phyloP scores from a whole-genome alignment of 1,284 basidiomycete genomes.

The Ustilago nuda region DNA sequence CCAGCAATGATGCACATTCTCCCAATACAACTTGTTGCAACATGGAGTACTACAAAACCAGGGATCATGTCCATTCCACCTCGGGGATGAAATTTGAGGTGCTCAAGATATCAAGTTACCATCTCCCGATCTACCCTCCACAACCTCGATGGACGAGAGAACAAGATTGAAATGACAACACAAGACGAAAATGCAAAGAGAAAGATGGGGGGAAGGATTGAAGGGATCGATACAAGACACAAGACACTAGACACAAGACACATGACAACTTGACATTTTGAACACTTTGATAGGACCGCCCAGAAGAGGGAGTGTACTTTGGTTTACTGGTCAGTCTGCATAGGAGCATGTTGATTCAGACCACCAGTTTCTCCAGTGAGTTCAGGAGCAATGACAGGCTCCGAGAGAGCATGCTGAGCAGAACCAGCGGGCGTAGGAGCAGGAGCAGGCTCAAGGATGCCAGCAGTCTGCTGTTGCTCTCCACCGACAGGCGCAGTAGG shows the following conservation, averaged over 20 bases:
- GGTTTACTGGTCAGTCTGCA: slow-evolving; percentile 21
- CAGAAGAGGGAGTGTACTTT: neutral
- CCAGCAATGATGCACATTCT: too few relatives aligned
- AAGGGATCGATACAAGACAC: neutral
- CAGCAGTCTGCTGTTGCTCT: slow-evolving; percentile 10
- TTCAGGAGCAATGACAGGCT: slow-evolving; percentile 15
- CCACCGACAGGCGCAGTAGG: neutral
- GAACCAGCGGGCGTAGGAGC: slow-evolving; percentile 4
- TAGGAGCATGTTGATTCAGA: slow-evolving; percentile 13
- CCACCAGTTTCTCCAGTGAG: slow-evolving; percentile 10
- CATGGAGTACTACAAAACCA: too few relatives aligned
- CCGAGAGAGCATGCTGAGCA: neutral
- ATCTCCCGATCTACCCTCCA: neutral
- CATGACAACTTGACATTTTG: too few relatives aligned
- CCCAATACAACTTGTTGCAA: too few relatives aligned
- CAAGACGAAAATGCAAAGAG: slow-evolving; percentile 1
- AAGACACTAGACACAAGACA: neutral
- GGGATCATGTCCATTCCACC: too few relatives aligned
- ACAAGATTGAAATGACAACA: slow-evolving; percentile 4
- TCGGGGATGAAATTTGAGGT: neutral
- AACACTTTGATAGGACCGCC: neutral
- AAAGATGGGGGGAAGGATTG: neutral
- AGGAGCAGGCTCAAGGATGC: slow-evolving; percentile 30
- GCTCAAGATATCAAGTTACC: neutral
- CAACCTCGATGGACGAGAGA: neutral